A percentile compares a stretch with the other conserved stretches of the same genome.
These are phyloP conservation scores for Pythium chondricola DNA, from an alignment of 352 stramenopile genomes.

Conservation along the genomic window DNA sequence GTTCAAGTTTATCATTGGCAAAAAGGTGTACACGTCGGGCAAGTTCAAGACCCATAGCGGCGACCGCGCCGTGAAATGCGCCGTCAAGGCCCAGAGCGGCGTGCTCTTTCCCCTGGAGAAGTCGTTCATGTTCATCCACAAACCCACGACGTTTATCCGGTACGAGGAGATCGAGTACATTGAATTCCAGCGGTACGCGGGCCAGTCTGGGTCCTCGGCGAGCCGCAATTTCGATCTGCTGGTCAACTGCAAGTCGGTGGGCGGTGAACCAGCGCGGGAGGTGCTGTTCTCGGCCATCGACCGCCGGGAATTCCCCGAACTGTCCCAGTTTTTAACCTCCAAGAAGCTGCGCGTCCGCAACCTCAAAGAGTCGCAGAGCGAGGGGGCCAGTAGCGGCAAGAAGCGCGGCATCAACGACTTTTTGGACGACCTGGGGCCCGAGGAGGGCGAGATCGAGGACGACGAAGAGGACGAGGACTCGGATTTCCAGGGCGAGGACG, in stretches of 20 bases:
- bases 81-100: slow-evolving; percentile 94
- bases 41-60: slow-evolving; percentile 88
- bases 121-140: slow-evolving; percentile 99
- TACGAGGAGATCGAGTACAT: slow-evolving; percentile 99
- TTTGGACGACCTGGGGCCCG: slow-evolving; percentile 57
- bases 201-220: slow-evolving; percentile 77
- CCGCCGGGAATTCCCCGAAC: slow-evolving; percentile 90
- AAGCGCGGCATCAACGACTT: slow-evolving; percentile 82
- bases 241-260: slow-evolving; percentile 87
- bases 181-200: slow-evolving; percentile 96
- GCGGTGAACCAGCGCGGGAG: slow-evolving; percentile 78
- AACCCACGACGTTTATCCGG: slow-evolving; percentile 96
- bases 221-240: slow-evolving; percentile 96
- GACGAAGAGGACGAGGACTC: slow-evolving; percentile 90
- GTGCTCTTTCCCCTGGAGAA: slow-evolving; percentile 97
- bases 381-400: slow-evolving; percentile 35
- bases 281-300: slow-evolving; percentile 96
- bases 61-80: slow-evolving; percentile 86
- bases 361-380: slow-evolving; percentile 83
- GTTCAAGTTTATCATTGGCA: slow-evolving; percentile 95
- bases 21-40: slow-evolving; percentile 95
- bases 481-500: slow-evolving; percentile 81
- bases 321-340: slow-evolving; percentile 93
- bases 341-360: slow-evolving; percentile 94
- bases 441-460: slow-evolving; percentile 89